Conservation (phyloP, 2,329 filamentous ascomycete genomes). For the Alternaria longipes region DNA sequence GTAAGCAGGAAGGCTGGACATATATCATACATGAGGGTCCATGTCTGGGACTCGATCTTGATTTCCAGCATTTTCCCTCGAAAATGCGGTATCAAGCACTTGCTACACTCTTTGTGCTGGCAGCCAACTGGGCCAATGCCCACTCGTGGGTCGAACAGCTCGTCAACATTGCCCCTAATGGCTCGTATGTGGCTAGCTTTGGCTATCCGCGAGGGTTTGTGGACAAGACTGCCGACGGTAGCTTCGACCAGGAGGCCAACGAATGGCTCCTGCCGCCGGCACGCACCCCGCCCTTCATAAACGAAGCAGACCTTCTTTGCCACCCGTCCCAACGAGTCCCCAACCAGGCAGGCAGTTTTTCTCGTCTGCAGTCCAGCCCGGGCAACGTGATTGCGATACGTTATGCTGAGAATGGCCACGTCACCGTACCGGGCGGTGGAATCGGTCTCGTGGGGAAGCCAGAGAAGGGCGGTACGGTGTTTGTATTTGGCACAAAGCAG, state of each 20-base stretch:
- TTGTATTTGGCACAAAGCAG: constrained; percentile 13
- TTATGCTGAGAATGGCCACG: constrained; percentile 10
- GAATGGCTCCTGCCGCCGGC: background rate
- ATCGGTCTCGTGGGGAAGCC: constrained; percentile 1
- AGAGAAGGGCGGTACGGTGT: constrained; percentile 8
- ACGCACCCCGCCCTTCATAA: background rate
- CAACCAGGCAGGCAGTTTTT: constrained; percentile 13
- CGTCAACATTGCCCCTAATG: constrained; percentile 3
- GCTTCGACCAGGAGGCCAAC: constrained; percentile 6
- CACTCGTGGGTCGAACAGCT: constrained; percentile 8
- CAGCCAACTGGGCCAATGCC: no score
- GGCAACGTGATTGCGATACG: constrained; percentile 1
- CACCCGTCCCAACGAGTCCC: constrained; percentile 1
- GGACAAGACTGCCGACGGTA: background rate
- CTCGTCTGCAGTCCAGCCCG: constrained; percentile 1
- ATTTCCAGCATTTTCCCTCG: no score
- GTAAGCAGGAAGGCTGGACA: no score
- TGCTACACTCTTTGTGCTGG: no score
- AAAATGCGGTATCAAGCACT: no score
- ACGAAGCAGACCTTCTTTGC: background rate
- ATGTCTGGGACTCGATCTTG: no score
- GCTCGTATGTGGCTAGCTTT: constrained; percentile 1
- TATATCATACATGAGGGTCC: no score
- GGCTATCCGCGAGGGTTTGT: constrained; percentile 8
- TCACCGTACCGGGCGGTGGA: constrained; percentile 1